Conservation (phyloP, 805 yeast species). For the Starmera pachycereana region DNA sequence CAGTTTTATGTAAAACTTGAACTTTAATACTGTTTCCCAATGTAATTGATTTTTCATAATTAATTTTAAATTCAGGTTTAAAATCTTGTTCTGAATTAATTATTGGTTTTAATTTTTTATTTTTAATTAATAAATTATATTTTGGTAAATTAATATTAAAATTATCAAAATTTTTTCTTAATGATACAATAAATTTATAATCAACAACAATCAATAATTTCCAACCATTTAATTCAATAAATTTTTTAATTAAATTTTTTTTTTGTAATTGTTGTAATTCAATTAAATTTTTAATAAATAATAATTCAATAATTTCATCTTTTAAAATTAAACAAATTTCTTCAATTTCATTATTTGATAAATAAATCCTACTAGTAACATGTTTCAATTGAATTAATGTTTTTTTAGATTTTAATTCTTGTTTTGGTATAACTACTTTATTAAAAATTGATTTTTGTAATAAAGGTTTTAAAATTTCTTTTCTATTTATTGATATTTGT, state of each 20-base stretch:
- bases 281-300: slow-evolving; percentile 5
- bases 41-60: slow-evolving; percentile 7
- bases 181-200: slow-evolving; percentile 3
- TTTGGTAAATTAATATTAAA: no score
- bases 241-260: not conserved
- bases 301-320: slow-evolving; percentile 5
- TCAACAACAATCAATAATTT: slow-evolving; percentile 7
- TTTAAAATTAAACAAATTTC: slow-evolving; percentile 8
- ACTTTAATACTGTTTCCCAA: slow-evolving; percentile 11
- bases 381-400: slow-evolving; percentile 9
- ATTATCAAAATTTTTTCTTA: no score
- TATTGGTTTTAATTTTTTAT: slow-evolving; percentile 3
- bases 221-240: not conserved
- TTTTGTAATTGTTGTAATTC: slow-evolving; percentile 7
- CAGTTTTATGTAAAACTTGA: slow-evolving; percentile 10
- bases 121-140: slow-evolving; percentile 5
- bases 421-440: slow-evolving; percentile 13
- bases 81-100: slow-evolving; percentile 4
- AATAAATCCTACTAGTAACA: slow-evolving; percentile 6
- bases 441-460: slow-evolving; percentile 5
- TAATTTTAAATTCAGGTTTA: slow-evolving; percentile 11
- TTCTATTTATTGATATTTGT: slow-evolving; percentile 11
- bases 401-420: slow-evolving; percentile 9
- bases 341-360: slow-evolving; percentile 13
- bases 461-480: slow-evolving; percentile 1